Evolutionary conservation across 2,329 filamentous ascomycete species (phyloP).

Genomic region (Fusarium papillatum): DNA sequence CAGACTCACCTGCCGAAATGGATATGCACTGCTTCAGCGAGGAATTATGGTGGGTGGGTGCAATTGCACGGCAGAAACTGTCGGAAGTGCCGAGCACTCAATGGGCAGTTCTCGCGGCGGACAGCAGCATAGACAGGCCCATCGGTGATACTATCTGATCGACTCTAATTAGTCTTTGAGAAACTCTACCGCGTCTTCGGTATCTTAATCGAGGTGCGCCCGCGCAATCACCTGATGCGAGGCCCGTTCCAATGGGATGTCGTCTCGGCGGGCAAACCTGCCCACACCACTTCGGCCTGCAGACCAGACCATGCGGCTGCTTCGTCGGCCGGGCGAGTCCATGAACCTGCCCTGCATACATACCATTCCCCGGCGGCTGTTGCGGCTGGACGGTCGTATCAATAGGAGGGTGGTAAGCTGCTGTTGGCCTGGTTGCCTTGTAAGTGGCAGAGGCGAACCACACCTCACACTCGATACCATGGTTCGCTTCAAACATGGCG

Average conservation of each 20-base stretch:
- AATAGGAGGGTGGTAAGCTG: neutral
- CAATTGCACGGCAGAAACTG: neutral
- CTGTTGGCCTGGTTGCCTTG: constrained; percentile 1
- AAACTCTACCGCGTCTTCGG: constrained; percentile 1
- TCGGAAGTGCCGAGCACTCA: neutral
- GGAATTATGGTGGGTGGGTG: neutral
- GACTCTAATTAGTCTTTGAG: neutral
- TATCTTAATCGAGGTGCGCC: neutral
- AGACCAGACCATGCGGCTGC: neutral
- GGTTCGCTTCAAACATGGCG: constrained; percentile 13
- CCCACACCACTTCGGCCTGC: neutral
- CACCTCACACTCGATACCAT: neutral
- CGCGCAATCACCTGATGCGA: neutral
- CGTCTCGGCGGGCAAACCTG: neutral
- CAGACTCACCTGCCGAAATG: constrained; percentile 7
- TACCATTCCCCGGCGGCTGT: neutral
- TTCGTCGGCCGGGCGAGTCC: neutral
- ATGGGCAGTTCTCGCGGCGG: neutral
- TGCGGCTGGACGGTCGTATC: constrained; percentile 5
- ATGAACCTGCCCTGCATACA: neutral
- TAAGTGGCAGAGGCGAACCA: constrained; percentile 29
- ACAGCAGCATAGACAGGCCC: neutral
- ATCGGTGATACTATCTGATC: neutral
- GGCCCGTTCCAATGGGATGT: neutral
- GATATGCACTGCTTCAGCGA: neutral